Evolutionary conservation across 805 yeast species (phyloP), one percentile per base, ranked within the genome.

Genomic region (Debaryomyces castellii): DNA sequence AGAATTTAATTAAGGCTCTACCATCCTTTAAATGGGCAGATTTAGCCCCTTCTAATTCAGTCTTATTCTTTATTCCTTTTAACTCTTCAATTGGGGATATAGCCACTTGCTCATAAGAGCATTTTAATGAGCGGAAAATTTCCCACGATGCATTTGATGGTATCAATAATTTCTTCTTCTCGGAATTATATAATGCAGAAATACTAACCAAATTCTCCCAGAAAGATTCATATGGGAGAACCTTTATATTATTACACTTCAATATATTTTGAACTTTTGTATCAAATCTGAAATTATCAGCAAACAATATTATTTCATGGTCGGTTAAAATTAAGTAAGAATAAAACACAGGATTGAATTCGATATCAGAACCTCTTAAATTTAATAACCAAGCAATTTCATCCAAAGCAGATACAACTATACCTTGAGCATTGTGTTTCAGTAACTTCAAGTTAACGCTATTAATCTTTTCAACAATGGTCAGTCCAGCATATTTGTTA

Each of bases 401-500:
- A 54, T 78, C 82, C 47, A 78, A 61, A 4, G 81, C 73, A 45
- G 74, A 66, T 5, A 78, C 62, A 9, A 79, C 69, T 43, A 71
- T 52, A 8, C 73, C 73, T 33, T 62, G 58, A 24, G 65, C 59
- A 34, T 63, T 57, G 5, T 62, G 49, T 5, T 52, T 40, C 27
- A 72, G 53, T 24, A 58, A 57, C 1, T 55, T 46, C 11, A 54
- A 41, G n/a, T 49, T 50, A 24, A 85, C 66, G 45, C 77, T 76
- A 1, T 57, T 57, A 34, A 88, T 64, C 62, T 94, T 94, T 2
- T 77, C 71, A 34, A 66, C 58, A 32, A 81, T 77, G 1, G 76
- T 59, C 62, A 81, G 85, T 39, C 98, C 99, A 5, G 87, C 69
- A 60, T 62, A 85, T 50, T 80, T 69, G 3, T 64, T 57, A 41